Conservation (phyloP, 441 rosid species). For the Euphorbia corollata region DNA sequence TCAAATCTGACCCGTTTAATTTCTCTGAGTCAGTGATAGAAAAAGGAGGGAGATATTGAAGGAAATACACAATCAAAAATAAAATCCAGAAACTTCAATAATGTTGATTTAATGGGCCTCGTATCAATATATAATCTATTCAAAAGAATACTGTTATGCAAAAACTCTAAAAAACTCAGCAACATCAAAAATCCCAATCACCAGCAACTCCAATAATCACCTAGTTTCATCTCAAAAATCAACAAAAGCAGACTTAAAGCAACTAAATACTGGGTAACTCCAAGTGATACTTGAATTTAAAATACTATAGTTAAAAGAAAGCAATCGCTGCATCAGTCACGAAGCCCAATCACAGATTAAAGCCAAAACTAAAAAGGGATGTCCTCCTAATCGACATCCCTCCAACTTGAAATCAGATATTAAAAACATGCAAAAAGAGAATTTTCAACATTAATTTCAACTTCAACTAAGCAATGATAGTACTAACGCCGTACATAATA, state of each 20-base stretch:
- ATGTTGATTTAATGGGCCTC: not conserved
- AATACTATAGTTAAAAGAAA: not conserved
- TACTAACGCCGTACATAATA: not conserved
- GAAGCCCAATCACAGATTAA: conserved; percentile 1
- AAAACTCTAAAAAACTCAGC: not conserved
- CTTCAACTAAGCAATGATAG: not conserved
- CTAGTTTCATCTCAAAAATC: not conserved
- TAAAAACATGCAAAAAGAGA: not conserved
- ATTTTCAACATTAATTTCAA: not conserved
- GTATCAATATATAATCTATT: not conserved
- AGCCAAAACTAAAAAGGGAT: too few relatives aligned
- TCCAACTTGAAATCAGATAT: not conserved
- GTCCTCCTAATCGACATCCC: not conserved
- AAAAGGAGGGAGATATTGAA: too few relatives aligned
- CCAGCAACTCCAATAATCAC: not conserved
- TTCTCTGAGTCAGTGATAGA: too few relatives aligned
- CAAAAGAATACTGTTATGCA: not conserved
- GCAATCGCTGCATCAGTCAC: too few relatives aligned
- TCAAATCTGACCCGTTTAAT: too few relatives aligned
- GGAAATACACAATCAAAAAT: too few relatives aligned
- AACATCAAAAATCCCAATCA: not conserved
- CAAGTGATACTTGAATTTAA: not conserved
- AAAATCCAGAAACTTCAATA: not conserved
- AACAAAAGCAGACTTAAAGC: not conserved
- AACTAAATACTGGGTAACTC: not conserved